Evolutionary conservation across 1,139 yeast species (phyloP), one percentile per base, ranked within the genome.

Genomic region (Suhomyces choctaworum): DNA sequence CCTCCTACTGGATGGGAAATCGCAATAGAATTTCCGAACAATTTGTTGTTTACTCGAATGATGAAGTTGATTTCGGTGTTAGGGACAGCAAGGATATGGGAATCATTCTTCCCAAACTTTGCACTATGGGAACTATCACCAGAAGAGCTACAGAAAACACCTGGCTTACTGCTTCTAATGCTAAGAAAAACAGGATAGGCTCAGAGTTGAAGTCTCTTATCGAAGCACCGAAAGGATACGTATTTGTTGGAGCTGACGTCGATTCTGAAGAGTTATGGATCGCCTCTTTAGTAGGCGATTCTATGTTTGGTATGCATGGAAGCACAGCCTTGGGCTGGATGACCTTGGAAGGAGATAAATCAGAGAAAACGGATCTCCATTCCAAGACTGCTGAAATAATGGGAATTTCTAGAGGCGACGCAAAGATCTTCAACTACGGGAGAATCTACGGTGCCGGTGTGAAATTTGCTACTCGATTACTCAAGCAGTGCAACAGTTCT

Each of bases 211-310:
- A 94, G 58, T 80, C 97, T 0, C 78, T 88, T 67, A 68, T 94
- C 5, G 69, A 73, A 41, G 97, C 97, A 0, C 99, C 99, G 0
- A 65, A 75, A 3, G 97, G 97, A 0, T 92, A 89, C 56, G 78
- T 78, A 29, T 85, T 94, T 63, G 96, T 94, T 8, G 99, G 98
- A 5, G 99, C 99, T 1, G 96, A 94, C 66, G 99, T 94, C 4
- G 99, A 94, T 60, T 87, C 96, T 26, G 98, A 94, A 56, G 99
- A 94, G 54, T 70, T 94, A 32, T 94, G 99, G 99, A 92, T 94
- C 48, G 98, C 98, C 0, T 85, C 97, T 17, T 66, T 94, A 25
- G 81, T 92, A 31, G 97, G 98, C 2, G 99, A 94, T 58, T 82
- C 97, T 0, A 77, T 82, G 37, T 87, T 92, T 58, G 79, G 82